A percentile compares a stretch with the other conserved stretches of the same genome.
Evolutionary conservation across 192 early-diverging fungal species (phyloP).

Genomic region (Backusella liffmaniae): DNA sequence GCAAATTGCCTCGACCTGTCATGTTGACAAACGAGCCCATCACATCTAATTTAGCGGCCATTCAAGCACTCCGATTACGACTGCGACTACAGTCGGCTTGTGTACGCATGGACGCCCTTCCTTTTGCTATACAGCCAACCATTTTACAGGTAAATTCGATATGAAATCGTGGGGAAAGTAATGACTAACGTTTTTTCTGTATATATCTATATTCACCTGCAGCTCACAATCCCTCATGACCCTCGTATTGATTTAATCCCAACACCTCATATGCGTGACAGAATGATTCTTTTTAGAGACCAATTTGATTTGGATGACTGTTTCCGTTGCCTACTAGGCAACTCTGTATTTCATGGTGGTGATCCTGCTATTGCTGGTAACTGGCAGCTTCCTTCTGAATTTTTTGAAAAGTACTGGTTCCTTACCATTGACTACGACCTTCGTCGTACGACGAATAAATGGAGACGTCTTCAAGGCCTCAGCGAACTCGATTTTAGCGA

Average conservation of each 20-base stretch:
- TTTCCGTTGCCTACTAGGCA: slow-evolving; percentile 22
- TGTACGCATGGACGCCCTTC: slow-evolving; percentile 14
- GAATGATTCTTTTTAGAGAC: slow-evolving; percentile 43
- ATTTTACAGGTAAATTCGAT: slow-evolving; percentile 27
- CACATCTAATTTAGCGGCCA: slow-evolving; percentile 28
- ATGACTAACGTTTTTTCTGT: slow-evolving; percentile 5
- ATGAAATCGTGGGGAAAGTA: slow-evolving; percentile 2
- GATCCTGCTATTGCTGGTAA: slow-evolving; percentile 31
- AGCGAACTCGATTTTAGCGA: background rate
- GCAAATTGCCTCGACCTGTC: slow-evolving; percentile 6
- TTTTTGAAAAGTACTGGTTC: slow-evolving; percentile 39
- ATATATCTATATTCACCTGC: background rate
- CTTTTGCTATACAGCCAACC: slow-evolving; percentile 25
- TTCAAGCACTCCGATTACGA: slow-evolving; percentile 28
- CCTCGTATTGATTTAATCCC: slow-evolving; percentile 40
- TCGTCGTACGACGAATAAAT: slow-evolving; percentile 15
- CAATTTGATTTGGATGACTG: slow-evolving; percentile 42
- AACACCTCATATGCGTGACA: slow-evolving; percentile 36
- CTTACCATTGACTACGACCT: slow-evolving; percentile 30
- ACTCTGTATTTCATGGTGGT: slow-evolving; percentile 34
- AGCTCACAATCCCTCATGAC: slow-evolving; percentile 40
- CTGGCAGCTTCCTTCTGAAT: slow-evolving; percentile 37
- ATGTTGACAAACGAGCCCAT: slow-evolving; percentile 12
- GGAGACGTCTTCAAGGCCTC: slow-evolving; percentile 2
- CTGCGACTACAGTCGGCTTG: slow-evolving; percentile 21